Base-by-base conservation (phyloP, 805 yeast species). In the Wickerhamiella allomyrinae region DNA sequence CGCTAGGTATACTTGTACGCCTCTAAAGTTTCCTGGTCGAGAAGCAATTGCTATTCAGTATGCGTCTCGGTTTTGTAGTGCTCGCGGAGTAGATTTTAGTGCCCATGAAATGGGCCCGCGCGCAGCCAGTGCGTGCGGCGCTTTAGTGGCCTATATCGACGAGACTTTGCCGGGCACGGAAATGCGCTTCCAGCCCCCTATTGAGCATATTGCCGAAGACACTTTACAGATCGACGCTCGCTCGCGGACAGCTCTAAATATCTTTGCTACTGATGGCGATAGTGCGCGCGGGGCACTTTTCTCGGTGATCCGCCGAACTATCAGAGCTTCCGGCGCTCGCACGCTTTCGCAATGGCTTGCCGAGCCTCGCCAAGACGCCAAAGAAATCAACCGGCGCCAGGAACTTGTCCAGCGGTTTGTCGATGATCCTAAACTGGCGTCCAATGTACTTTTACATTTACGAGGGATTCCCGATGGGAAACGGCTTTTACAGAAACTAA, bases 321-420 rank as follows among this genome's bases (percentile, higher is more conserved):
- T 72, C 3, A 85, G 97, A 0, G 68, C 78, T 1, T 76, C 91
- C 0, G 97, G 97, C 0, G 65, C 94, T 0, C 64, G 97, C 34
- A 54, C 81, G n/a, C 61, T 91, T 10, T 71, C 78, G 7, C 76
- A 77, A 41, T 85, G 96, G 95, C 61, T 89, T 4, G 68, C 82
- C 20, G 75, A 84, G 2, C 98, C 98, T 0, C 69, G 83, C 0
- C 68, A 79, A 8, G 71, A 79, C 51, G 52, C 71, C 0, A 51
- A 55, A 0, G 80, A 74, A 46, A 74, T 91, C 11, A 57, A 57
- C 14, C 52, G 57, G 15, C 64, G 98, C 21, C 83, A 76, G 37
- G 61, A 60, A 14, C 50, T 70, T 10, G 79, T 81, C 0, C 56
- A 57, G 6, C 54, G 62, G 3, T 70, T 79, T 35, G 29, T 53